Conservation (phyloP, 176 grass and related monocot genomes). For the Calamus simplicifolius region DNA sequence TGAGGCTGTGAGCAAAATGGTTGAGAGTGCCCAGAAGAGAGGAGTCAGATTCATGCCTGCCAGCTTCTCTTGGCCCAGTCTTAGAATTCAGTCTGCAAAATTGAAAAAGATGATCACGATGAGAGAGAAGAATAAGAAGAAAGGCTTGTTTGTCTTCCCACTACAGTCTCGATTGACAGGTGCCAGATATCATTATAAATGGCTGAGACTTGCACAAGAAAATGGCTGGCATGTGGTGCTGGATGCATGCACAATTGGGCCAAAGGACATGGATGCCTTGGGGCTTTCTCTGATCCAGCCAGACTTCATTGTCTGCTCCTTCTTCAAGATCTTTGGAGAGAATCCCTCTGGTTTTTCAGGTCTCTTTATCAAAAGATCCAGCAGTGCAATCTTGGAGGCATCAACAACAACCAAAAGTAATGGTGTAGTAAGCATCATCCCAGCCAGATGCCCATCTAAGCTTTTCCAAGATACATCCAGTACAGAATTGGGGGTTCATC, state of each 20-base stretch:
- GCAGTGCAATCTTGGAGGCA: conserved; percentile 44
- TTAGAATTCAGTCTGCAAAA: conserved; percentile 52
- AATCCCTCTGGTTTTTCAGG: conserved; percentile 81
- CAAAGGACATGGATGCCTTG: conserved; percentile 73
- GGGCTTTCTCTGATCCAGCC: conserved; percentile 77
- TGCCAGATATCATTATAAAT: conserved; percentile 70
- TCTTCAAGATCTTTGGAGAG: conserved; percentile 87
- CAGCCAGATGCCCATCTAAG: conserved; percentile 43
- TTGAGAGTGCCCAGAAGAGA: conserved; percentile 34
- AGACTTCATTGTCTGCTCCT: conserved; percentile 90
- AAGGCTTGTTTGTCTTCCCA: conserved; percentile 74
- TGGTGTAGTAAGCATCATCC: conserved; percentile 69
- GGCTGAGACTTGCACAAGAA: conserved; percentile 72
- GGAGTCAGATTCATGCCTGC: conserved; percentile 52
- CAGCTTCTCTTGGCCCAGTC: conserved; percentile 66
- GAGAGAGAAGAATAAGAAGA: neutral
- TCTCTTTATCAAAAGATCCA: conserved; percentile 61
- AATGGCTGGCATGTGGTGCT: conserved; percentile 77
- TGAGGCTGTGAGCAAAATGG: conserved; percentile 52
- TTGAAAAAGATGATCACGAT: conserved; percentile 41
- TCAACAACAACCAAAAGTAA: conserved; percentile 71
- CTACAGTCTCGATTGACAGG: conserved; percentile 63
- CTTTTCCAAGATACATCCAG: conserved; percentile 37
- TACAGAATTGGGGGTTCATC: conserved; percentile 46
- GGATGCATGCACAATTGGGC: conserved; percentile 69